Percentiles rank a stretch among this genome's conserved stretches.
These are phyloP conservation scores for Entelexis paramagnoliae DNA, from an alignment of 1,139 yeast genomes.

Conservation along the genomic window DNA sequence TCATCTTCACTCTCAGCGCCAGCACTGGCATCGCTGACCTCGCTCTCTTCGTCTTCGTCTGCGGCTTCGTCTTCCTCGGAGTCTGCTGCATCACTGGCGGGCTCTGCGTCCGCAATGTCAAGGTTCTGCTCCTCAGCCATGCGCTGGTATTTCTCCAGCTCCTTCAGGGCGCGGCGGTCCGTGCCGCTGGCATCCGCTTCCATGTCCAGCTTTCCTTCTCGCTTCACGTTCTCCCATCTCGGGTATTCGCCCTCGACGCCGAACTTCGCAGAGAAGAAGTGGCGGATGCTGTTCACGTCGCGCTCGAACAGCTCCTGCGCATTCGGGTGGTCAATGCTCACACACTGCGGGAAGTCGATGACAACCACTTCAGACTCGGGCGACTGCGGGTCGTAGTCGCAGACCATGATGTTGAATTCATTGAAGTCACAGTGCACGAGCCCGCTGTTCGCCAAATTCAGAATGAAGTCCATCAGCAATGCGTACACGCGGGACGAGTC, in stretches of 20 bases:
- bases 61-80: slow-evolving; percentile 27
- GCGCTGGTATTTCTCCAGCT: slow-evolving; percentile 63
- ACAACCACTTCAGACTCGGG: slow-evolving; percentile 59
- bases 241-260: slow-evolving; percentile 72
- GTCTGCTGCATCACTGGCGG: slow-evolving; percentile 23
- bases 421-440: slow-evolving; percentile 94
- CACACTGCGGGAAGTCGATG: slow-evolving; percentile 97
- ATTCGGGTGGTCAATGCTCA: slow-evolving; percentile 80
- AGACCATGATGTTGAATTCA: slow-evolving; percentile 86
- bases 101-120: slow-evolving; percentile 16
- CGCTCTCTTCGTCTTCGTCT: slow-evolving; percentile 30
- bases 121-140: slow-evolving; percentile 40
- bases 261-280: slow-evolving; percentile 70
- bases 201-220: slow-evolving; percentile 62
- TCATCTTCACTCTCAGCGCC: slow-evolving; percentile 9
- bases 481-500: slow-evolving; percentile 64
- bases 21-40: slow-evolving; percentile 22
- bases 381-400: slow-evolving; percentile 45
- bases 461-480: slow-evolving; percentile 77
- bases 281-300: slow-evolving; percentile 81
- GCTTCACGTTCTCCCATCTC: slow-evolving; percentile 58
- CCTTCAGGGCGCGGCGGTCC: slow-evolving; percentile 52
- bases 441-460: slow-evolving; percentile 74
- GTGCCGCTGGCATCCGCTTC: slow-evolving; percentile 82
- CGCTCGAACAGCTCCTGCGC: slow-evolving; percentile 81